A percentile compares a stretch with the other conserved stretches of the same genome.
These are phyloP conservation scores for Trypanosoma grayi DNA, from an alignment of 208 protist genomes.

Conservation along the genomic window DNA sequence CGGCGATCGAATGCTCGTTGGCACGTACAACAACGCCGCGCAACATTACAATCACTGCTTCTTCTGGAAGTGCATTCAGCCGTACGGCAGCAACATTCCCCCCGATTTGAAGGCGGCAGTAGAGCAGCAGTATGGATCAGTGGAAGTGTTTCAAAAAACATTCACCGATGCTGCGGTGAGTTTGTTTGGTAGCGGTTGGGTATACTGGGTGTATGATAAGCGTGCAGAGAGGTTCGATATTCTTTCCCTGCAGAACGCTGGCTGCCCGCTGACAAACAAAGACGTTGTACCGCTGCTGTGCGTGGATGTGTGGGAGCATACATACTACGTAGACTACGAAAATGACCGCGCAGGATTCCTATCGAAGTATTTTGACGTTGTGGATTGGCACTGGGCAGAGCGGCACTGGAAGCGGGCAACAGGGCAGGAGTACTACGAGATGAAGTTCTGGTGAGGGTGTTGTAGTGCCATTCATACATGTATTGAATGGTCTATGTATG, in stretches of 20 bases:
- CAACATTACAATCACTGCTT: conserved; percentile 93
- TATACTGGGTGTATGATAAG: conserved; percentile 87
- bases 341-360: conserved; percentile 89
- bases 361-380: conserved; percentile 88
- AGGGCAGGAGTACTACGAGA: conserved; percentile 86
- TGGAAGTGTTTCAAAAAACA: conserved; percentile 79
- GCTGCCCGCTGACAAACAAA: conserved; percentile 66
- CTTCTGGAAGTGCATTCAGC: conserved; percentile 91
- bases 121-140: conserved; percentile 73
- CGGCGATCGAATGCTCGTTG: conserved; percentile 41
- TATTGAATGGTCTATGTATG: background rate
- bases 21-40: conserved; percentile 89
- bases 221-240: conserved; percentile 72
- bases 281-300: conserved; percentile 74
- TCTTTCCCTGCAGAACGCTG: conserved; percentile 74
- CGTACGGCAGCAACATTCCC: conserved; percentile 87
- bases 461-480: no score
- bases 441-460: conserved; percentile 85
- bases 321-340: conserved; percentile 95
- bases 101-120: conserved; percentile 76
- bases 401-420: conserved; percentile 89
- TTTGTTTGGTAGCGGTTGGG: conserved; percentile 91
- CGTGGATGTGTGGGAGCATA: conserved; percentile 94
- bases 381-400: conserved; percentile 95
- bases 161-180: conserved; percentile 69